Percentiles rank a stretch among this genome's conserved stretches.
Conservation (phyloP, 345 rosid genomes). For the Corymbia maculata region DNA sequence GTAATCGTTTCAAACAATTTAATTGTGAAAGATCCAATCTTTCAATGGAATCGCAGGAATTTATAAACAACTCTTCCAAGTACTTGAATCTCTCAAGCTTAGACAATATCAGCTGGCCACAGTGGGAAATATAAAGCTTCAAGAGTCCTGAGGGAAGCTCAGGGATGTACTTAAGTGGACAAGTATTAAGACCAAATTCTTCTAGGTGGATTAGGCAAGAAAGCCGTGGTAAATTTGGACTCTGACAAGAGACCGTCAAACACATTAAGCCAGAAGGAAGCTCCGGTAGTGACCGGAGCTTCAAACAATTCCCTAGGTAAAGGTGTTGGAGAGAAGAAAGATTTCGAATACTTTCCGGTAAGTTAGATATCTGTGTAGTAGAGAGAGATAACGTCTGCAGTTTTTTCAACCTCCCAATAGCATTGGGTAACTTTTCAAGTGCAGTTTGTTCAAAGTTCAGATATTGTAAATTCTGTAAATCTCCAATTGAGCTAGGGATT, state of each 20-base stretch:
- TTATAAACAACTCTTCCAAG: not conserved
- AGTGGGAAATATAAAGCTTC: not conserved
- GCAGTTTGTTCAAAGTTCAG: rapidly evolving
- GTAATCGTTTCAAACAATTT: not conserved
- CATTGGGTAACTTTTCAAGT: not conserved
- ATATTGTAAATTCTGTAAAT: not conserved
- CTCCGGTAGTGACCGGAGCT: not conserved
- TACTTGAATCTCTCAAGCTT: not conserved
- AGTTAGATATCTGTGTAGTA: rapidly evolving
- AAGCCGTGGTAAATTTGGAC: not conserved
- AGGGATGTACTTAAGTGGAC: not conserved
- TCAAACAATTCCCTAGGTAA: rapidly evolving
- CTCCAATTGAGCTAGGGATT: not conserved
- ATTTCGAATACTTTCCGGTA: not conserved
- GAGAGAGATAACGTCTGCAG: rapidly evolving
- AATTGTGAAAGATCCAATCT: not conserved
- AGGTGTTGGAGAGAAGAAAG: not conserved
- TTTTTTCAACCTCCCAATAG: not conserved
- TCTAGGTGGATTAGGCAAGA: not conserved
- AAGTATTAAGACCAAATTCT: not conserved
- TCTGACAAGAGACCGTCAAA: not conserved
- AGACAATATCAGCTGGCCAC: not conserved
- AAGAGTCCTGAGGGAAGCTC: not conserved
- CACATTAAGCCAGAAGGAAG: not conserved
- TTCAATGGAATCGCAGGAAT: not conserved